Evolutionary conservation across 176 grass and related monocot genomes (phyloP).

Genomic region (Leersia perrieri): DNA sequence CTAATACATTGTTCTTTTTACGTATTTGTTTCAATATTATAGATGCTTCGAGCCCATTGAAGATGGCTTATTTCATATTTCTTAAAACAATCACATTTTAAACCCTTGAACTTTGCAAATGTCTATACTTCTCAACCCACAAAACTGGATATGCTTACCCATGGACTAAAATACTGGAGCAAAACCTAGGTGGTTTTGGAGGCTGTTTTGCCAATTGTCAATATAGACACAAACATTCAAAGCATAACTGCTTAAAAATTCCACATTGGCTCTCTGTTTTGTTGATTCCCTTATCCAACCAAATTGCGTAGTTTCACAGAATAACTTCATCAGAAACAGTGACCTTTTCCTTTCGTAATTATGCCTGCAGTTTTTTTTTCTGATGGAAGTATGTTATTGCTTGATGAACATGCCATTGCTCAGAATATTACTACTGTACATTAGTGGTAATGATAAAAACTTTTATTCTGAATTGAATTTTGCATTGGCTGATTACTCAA

Average conservation of each 20-base stretch:
- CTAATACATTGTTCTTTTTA: background rate
- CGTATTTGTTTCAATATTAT: background rate
- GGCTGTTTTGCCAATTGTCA: background rate
- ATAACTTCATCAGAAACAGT: background rate
- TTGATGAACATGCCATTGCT: background rate
- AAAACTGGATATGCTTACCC: background rate
- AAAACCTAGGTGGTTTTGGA: background rate
- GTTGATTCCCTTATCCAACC: background rate
- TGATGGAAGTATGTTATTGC: background rate
- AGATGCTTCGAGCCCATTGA: background rate
- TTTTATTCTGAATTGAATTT: background rate
- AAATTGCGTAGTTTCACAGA: background rate
- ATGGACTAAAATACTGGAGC: background rate
- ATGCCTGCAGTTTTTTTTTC: background rate
- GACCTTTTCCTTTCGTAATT: background rate
- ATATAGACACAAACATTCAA: background rate
- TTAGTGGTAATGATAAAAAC: background rate
- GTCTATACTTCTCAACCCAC: background rate
- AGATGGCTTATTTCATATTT: background rate
- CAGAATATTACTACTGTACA: background rate
- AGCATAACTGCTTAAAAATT: background rate
- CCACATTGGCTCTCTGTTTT: background rate
- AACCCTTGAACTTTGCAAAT: background rate
- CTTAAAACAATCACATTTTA: background rate
- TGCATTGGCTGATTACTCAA: background rate